phyloP scores from a whole-genome alignment of 2,329 filamentous ascomycete genomes.

The Fusarium ramigenum region DNA sequence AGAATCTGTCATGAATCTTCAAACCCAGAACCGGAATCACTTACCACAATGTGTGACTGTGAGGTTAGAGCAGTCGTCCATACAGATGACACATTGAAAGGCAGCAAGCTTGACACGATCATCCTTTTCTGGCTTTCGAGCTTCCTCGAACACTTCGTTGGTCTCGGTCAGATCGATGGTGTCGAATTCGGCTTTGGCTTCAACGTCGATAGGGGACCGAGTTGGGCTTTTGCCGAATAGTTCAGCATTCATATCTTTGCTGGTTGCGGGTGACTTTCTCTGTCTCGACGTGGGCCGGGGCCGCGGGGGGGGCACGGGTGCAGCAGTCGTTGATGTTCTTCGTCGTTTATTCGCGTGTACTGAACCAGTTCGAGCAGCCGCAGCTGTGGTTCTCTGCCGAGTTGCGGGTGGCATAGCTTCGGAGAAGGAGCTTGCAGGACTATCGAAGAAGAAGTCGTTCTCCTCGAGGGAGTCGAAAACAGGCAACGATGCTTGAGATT shows the following conservation, averaged over 20 bases:
- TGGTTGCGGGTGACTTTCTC: conserved; percentile 5
- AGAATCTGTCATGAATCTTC: conserved; percentile 8
- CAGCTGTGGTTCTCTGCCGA: conserved; percentile 28
- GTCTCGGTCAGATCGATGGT: conserved; percentile 52
- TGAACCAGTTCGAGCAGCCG: conserved; percentile 17
- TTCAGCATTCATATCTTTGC: conserved; percentile 35
- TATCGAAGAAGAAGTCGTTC: conserved; percentile 37
- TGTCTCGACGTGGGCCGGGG: conserved; percentile 14
- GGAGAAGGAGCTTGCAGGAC: conserved; percentile 43
- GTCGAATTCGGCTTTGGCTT: conserved; percentile 37
- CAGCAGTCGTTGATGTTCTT: conserved; percentile 28
- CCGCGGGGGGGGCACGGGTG: conserved; percentile 3
- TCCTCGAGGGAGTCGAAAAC: conserved; percentile 45
- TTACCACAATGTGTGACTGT: conserved; percentile 74
- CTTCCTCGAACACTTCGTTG: conserved; percentile 55
- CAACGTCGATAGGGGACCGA: conserved; percentile 16
- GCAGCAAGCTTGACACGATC: conserved; percentile 62
- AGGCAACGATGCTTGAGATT: conserved; percentile 41
- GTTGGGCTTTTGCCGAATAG: conserved; percentile 41
- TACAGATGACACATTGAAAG: conserved; percentile 74
- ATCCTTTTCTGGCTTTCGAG: conserved; percentile 57
- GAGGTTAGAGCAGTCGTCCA: conserved; percentile 67
- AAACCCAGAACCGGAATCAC: conserved; percentile 39
- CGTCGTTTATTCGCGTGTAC: conserved; percentile 41
- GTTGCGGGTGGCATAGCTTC: conserved; percentile 43